These are phyloP conservation scores for Pyrenophora seminiperda DNA, from an alignment of 2,329 filamentous ascomycete species.

Conservation along the genomic window DNA sequence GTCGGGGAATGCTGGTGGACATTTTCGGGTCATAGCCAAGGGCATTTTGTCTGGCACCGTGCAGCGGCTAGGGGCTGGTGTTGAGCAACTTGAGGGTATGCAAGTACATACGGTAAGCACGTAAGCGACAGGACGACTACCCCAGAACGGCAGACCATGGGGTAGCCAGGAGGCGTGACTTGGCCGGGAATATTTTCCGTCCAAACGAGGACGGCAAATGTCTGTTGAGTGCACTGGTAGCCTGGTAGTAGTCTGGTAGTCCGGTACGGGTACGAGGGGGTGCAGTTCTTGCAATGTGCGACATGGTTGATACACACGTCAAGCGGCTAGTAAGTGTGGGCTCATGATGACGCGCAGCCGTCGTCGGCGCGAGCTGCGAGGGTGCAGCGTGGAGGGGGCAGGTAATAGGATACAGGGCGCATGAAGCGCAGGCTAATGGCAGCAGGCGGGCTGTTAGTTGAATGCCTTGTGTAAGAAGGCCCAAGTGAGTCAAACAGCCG, in stretches of 20 bases:
- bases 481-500: slow-evolving; percentile 36
- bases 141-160: slow-evolving; percentile 11
- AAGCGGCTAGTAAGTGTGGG: neutral
- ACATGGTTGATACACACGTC: neutral
- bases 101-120: slow-evolving; percentile 23
- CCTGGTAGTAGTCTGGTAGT: slow-evolving; percentile 6
- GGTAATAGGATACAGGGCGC: slow-evolving; percentile 4
- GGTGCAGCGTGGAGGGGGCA: neutral
- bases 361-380: neutral
- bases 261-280: neutral
- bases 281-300: neutral
- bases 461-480: slow-evolving; percentile 28
- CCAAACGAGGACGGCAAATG: neutral
- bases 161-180: neutral
- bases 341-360: neutral
- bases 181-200: too few species aligned
- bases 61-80: neutral
- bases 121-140: slow-evolving; percentile 17
- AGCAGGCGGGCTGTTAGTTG: slow-evolving; percentile 25
- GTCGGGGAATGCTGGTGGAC: slow-evolving; percentile 1
- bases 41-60: too few species aligned
- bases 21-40: slow-evolving; percentile 12
- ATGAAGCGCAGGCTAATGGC: slow-evolving; percentile 24
- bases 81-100: neutral
- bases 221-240: slow-evolving; percentile 1